Conservation (phyloP, 2,329 filamentous ascomycete genomes). For the Arthrobotrys sinensis region DNA sequence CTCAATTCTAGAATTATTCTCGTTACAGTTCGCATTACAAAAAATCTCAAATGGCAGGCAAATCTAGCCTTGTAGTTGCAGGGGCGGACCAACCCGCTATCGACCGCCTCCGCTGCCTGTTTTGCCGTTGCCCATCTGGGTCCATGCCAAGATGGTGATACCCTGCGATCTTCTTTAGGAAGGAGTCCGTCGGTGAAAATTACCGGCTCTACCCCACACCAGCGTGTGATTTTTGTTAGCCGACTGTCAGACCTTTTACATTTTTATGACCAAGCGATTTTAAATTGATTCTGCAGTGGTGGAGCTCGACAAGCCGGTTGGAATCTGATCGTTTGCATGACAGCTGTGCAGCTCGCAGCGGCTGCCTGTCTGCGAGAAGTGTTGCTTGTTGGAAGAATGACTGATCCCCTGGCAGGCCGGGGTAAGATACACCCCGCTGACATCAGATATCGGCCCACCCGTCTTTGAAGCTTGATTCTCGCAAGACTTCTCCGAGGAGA, state of each 20-base stretch:
- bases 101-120: slow-evolving; percentile 52
- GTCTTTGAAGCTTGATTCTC: slow-evolving; percentile 10
- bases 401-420: background rate
- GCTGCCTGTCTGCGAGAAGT: slow-evolving; percentile 3
- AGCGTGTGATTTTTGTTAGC: slow-evolving; percentile 30
- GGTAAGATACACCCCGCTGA: background rate
- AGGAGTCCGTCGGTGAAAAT: slow-evolving; percentile 47
- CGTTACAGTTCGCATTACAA: slow-evolving; percentile 13
- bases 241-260: slow-evolving; percentile 11
- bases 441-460: slow-evolving; percentile 11
- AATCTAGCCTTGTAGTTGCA: slow-evolving; percentile 14
- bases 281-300: background rate
- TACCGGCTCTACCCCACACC: slow-evolving; percentile 39
- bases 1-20: slow-evolving; percentile 6
- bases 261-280: slow-evolving; percentile 14
- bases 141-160: slow-evolving; percentile 43
- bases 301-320: slow-evolving; percentile 2
- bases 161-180: slow-evolving; percentile 35
- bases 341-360: background rate
- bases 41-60: slow-evolving; percentile 23
- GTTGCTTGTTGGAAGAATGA: slow-evolving; percentile 43
- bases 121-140: slow-evolving; percentile 44
- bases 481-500: slow-evolving; percentile 41
- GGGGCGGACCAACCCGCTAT: slow-evolving; percentile 38
- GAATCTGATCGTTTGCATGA: slow-evolving; percentile 4